phyloP scores from a whole-genome alignment of 2,329 filamentous ascomycete species.

The Lasiodiplodia theobromae region DNA sequence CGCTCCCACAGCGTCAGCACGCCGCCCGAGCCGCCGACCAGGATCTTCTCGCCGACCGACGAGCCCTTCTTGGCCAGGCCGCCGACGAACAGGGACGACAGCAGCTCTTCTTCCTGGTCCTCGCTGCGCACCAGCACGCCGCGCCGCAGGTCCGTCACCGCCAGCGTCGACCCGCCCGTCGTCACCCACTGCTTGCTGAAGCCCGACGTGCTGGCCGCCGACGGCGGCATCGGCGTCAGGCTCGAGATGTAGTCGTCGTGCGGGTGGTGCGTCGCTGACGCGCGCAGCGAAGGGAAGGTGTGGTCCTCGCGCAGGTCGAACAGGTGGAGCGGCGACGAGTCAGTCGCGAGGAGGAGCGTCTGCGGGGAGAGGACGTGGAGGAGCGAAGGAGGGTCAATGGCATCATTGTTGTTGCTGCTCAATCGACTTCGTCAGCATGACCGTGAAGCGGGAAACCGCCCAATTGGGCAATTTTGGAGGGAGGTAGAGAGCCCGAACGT shows the following conservation, averaged over 20 bases:
- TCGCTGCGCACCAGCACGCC: conserved; percentile 89
- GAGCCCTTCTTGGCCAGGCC: conserved; percentile 74
- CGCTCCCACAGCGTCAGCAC: conserved; percentile 93
- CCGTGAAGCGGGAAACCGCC: neutral
- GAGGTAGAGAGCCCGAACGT: conserved; percentile 29
- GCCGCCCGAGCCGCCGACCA: conserved; percentile 80
- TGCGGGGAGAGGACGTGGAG: conserved; percentile 86
- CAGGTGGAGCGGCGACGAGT: conserved; percentile 87
- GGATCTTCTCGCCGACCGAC: conserved; percentile 75
- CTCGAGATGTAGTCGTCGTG: conserved; percentile 95
- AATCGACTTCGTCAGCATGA: neutral
- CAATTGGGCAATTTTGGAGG: neutral
- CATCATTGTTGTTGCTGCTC: conserved; percentile 38
- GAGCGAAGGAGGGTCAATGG: conserved; percentile 77
- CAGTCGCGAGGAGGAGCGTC: conserved; percentile 85
- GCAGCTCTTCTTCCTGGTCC: conserved; percentile 91
- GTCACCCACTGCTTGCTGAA: conserved; percentile 95
- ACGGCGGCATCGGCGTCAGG: conserved; percentile 81
- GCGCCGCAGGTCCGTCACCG: conserved; percentile 85
- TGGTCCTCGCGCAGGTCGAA: conserved; percentile 73
- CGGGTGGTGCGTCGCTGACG: conserved; percentile 81
- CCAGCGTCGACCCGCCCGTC: conserved; percentile 88
- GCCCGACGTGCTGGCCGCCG: conserved; percentile 81
- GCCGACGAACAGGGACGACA: conserved; percentile 80
- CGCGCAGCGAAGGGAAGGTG: conserved; percentile 64